Base-by-base conservation (phyloP, 2,329 filamentous ascomycete genomes). In the Coniella lustricola region DNA sequence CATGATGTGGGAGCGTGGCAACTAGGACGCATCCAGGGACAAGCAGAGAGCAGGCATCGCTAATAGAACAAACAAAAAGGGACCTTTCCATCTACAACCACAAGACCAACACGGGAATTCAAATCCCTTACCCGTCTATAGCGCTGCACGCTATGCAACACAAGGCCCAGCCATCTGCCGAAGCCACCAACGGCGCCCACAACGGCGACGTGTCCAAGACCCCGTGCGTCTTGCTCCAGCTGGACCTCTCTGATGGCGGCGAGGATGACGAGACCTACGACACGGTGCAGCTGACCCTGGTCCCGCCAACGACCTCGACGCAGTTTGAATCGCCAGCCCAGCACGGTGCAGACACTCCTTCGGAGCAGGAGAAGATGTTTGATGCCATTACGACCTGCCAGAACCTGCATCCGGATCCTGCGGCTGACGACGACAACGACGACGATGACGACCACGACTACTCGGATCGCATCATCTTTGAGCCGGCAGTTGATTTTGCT, bases 131-230 rank as follows among this genome's bases (percentile, higher is more conserved):
- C 64, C 85, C 82, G 3, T 71, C 79, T 52, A 86, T 91, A 62
- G 82, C 82, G 18, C 81, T 90, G 14, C 86, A 90, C 62, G 87
- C 85, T 0, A 78, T 85, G 57, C 84, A 87, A 65, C 77, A 80
- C 48, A 64, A 67, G 38, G 61, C 67, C 22, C 65, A 69, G 17
- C 48, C 45, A 16, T 31, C 50, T 8, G 16, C 38, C 14, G 21
- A 21, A 14, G 44, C 40, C 14, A 31, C 7, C 10, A 37, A 39
- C 14, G 16, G 36, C 18, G 22, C 32, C 14, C 35, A 25, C 14
- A 48, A 51, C 17, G 18, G 16, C 37, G 48, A 53, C 4, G 62
- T 67, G 34, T 51, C 58, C 12, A 61, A 65, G 17, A 62, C 64
- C 40, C 70, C 74, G 49, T 72, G 74, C 5, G 72, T 88, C 14